phyloP scores from a whole-genome alignment of 2,329 filamentous ascomycete species.

The Colletotrichum musae region DNA sequence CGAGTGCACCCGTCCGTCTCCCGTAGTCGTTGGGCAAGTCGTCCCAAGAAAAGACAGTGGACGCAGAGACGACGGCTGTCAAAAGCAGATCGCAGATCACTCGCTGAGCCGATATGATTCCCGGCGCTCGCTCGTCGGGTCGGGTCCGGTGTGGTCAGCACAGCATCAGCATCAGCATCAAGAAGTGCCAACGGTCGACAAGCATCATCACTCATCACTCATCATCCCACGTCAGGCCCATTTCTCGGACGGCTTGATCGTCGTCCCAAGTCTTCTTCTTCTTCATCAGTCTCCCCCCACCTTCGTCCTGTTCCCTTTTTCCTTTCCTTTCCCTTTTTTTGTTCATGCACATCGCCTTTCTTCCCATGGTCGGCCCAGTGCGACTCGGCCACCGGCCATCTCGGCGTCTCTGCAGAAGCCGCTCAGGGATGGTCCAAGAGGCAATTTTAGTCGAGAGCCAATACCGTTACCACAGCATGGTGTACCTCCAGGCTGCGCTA shows the following conservation, averaged over 20 bases:
- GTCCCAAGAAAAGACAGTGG: background rate
- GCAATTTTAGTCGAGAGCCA: constrained; percentile 39
- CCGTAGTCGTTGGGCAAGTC: background rate
- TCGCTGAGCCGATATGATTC: constrained; percentile 14
- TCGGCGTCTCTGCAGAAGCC: constrained; percentile 33
- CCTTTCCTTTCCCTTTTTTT: background rate
- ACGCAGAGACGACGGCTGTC: constrained; percentile 6
- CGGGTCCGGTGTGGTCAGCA: background rate
- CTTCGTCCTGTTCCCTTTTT: too few relatives aligned
- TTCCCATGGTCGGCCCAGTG: constrained; percentile 26
- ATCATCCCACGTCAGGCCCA: background rate
- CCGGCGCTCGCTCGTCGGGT: constrained; percentile 13
- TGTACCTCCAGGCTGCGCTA: too few relatives aligned
- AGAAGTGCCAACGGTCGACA: background rate
- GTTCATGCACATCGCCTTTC: constrained; percentile 39
- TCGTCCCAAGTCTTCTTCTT: constrained; percentile 20
- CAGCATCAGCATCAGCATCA: background rate
- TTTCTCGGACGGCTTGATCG: constrained; percentile 25
- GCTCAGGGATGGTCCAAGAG: constrained; percentile 40
- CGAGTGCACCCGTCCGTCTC: background rate
- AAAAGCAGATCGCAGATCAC: constrained; percentile 27
- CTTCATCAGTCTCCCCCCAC: background rate
- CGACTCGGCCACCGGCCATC: constrained; percentile 39
- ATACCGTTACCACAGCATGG: background rate
- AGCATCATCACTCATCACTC: background rate